Evolutionary conservation across 768 basidiomycete species (phyloP).

Genomic region (Boletus subparvulus): DNA sequence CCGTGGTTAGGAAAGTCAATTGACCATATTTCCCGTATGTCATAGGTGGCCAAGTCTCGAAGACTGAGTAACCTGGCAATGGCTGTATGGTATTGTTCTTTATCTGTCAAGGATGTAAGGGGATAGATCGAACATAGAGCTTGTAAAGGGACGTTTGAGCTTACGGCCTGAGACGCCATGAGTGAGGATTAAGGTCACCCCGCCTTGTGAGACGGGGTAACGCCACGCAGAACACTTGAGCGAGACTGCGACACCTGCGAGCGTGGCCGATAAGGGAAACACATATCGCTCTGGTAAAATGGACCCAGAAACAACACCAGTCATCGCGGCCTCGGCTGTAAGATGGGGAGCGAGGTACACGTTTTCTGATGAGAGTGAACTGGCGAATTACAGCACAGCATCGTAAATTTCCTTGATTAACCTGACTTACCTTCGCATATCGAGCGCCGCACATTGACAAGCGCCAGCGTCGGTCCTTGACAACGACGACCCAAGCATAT

Average conservation of each 20-base stretch:
- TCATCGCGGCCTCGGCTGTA: background rate
- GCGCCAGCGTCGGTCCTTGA: too few relatives aligned
- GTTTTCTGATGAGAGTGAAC: too few relatives aligned
- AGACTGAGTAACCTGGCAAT: slow-evolving; percentile 20
- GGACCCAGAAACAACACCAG: background rate
- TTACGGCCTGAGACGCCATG: slow-evolving; percentile 31
- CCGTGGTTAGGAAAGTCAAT: slow-evolving; percentile 39
- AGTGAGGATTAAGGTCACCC: slow-evolving; percentile 27
- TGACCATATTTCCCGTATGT: slow-evolving; percentile 34
- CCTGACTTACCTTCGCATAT: too few relatives aligned
- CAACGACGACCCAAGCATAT: too few relatives aligned
- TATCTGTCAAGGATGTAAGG: slow-evolving; percentile 14
- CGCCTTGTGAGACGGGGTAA: slow-evolving; percentile 25
- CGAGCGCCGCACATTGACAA: too few relatives aligned
- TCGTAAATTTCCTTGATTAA: too few relatives aligned
- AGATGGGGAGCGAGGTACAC: too few relatives aligned
- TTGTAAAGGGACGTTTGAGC: background rate
- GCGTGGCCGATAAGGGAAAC: slow-evolving; percentile 15
- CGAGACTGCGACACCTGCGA: slow-evolving; percentile 12
- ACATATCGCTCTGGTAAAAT: slow-evolving; percentile 20
- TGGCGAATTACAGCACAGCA: too few relatives aligned
- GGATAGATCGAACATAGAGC: background rate
- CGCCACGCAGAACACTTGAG: slow-evolving; percentile 26
- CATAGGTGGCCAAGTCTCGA: slow-evolving; percentile 10
- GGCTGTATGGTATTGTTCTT: slow-evolving; percentile 29